Evolutionary conservation across 768 basidiomycete genomes (phyloP), one percentile per base, ranked within the genome.

Genomic region (Megacollybia marginata): DNA sequence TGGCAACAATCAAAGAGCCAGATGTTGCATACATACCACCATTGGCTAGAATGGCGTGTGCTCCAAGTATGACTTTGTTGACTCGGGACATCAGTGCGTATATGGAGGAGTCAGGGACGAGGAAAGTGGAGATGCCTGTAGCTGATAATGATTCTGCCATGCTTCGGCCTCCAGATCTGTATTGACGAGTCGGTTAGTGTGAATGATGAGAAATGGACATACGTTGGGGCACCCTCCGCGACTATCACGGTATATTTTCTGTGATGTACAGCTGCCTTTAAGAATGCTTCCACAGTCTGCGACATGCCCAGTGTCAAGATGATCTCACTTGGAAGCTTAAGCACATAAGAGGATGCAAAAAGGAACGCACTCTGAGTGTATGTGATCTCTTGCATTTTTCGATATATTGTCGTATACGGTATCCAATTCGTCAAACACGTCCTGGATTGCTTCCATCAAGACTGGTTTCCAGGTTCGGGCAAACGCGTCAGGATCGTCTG

Each of bases 161-260:
- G 53, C 81, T 79, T 53, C 83, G 88, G 11, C 95, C 95, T 34
- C 82, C 80, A 60, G 89, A 92, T 51, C 90, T 94, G 59, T 31
- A 48, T 15, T 35, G 44, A 36, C 45, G 31, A 53, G 33, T 42
- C 43, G 47, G n/a, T 44, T 56, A 40, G 16, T 28, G 47, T 9
- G 20, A 35, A 10, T 33, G 51, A 44, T 18, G 48, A 36, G 11
- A 40, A 54, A 32, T 12, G 32, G 35, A 78, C 88, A 57, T 55
- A 96, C 85, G 90, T 88, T 23, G 95, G 95, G 9, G 89, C 91
- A 0, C 92, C 93, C 68, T 98, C 95, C 16, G 92, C 89, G 15
- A 97, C 90, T 57, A 99, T 92, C 47, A 93, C 93, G 23, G 94
- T 94, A 61, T 91, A 97, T 63, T 94, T 95, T 55, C 92, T 77